Evolutionary conservation across 2,329 filamentous ascomycete species (phyloP), one percentile per base, ranked within the genome.

Genomic region (Alternaria conjuncta): DNA sequence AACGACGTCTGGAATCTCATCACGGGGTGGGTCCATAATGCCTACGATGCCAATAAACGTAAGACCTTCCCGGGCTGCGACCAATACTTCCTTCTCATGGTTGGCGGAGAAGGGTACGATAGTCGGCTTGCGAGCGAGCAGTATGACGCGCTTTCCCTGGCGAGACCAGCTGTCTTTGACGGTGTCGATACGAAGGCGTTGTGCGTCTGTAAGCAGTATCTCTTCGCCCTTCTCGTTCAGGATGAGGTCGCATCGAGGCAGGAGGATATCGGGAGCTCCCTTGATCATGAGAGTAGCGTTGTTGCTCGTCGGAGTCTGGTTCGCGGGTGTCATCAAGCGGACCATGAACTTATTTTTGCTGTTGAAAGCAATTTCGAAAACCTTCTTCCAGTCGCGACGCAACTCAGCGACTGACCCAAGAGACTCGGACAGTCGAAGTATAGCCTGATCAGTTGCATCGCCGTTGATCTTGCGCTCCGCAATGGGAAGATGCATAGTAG

Each of bases 341-440:
- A 94, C 86, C 88, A 93, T 94, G 75, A 89, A 94, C 79, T 94
- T 94, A 81, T 93, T 94, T 82, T 92, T 92, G 80, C 90, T 92
- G 81, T 94, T 94, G 78, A 94, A 94, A 0, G 90, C 87, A 26
- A 81, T 75, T 55, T 78, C 76, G 69, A 89, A 93, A 2, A 86
- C 85, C 56, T 86, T 89, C 55, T 86, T 85, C 90, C 90, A 93
- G 66, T 85, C 83, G 13, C 84, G 82, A 8, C 89, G 86, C 6
- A 91, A 80, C 55, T 90, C 85, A 0, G 84, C 79, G 0, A 92
- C 87, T 0, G 87, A 81, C 0, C 86, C 86, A 50, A 94, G 82
- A 4, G 82, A 82, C 76, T 94, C 90, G 0, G 90, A 88, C 60
- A 94, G 90, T 57, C 91, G 86, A 6, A 94, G 83, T 30, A 94